These are phyloP conservation scores for Diplocarpon rosae DNA, from an alignment of 2,329 filamentous ascomycete genomes.

Conservation along the genomic window DNA sequence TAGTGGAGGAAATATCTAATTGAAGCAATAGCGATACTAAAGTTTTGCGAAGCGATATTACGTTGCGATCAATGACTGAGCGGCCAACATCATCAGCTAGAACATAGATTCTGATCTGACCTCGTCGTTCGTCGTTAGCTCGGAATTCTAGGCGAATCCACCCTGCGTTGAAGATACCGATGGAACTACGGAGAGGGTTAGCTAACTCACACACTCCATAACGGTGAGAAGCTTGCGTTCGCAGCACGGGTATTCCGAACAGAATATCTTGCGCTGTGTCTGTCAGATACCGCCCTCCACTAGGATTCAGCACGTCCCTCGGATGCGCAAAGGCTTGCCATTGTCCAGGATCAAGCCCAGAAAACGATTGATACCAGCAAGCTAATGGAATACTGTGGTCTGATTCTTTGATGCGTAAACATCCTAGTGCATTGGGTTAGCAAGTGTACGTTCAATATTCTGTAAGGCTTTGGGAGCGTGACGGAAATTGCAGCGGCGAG, in stretches of 20 bases:
- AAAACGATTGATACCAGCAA: background rate
- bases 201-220: no score
- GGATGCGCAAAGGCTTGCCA: background rate
- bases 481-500: no score
- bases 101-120: slow-evolving; percentile 44
- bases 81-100: slow-evolving; percentile 56
- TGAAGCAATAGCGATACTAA: slow-evolving; percentile 38
- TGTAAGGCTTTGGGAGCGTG: no score
- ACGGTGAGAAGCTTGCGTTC: slow-evolving; percentile 1
- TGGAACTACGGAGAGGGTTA: no score
- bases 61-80: slow-evolving; percentile 38
- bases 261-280: slow-evolving; percentile 13
- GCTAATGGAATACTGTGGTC: background rate
- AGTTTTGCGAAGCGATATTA: slow-evolving; percentile 33
- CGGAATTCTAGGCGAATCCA: slow-evolving; percentile 26
- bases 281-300: background rate
- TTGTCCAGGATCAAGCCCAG: background rate
- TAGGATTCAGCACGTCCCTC: background rate
- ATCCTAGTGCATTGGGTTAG: background rate
- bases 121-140: slow-evolving; percentile 10
- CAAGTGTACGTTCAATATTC: no score
- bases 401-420: background rate
- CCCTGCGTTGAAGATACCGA: slow-evolving; percentile 15
- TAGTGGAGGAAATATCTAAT: slow-evolving; percentile 43
- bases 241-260: slow-evolving; percentile 10